Conservation (phyloP, 805 yeast species). For the Schwanniomyces occidentalis region DNA sequence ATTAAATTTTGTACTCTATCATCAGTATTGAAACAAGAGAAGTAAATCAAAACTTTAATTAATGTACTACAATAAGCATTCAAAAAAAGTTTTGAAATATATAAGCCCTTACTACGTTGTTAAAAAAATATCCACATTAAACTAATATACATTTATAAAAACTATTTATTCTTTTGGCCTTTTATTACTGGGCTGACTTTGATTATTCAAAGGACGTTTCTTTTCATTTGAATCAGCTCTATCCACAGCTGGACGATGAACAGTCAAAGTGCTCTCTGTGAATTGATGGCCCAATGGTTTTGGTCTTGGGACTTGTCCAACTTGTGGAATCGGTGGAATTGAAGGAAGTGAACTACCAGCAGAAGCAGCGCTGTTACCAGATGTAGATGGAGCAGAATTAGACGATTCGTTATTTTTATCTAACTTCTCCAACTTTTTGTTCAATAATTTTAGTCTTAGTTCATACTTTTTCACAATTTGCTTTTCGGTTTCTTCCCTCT, state of each 20-base stretch:
- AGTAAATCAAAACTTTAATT: too few relatives aligned
- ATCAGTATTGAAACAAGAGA: too few relatives aligned
- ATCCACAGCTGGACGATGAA: slow-evolving; percentile 27
- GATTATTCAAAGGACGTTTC: slow-evolving; percentile 17
- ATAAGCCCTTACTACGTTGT: too few relatives aligned
- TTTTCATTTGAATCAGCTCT: slow-evolving; percentile 13
- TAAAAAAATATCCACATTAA: too few relatives aligned
- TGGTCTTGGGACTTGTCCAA: slow-evolving; percentile 1
- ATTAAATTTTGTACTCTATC: too few relatives aligned
- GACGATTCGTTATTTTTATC: slow-evolving; percentile 26
- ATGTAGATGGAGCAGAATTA: slow-evolving; percentile 5
- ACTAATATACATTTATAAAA: not conserved
- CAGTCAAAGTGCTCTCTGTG: slow-evolving; percentile 32
- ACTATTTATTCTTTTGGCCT: slow-evolving; percentile 16
- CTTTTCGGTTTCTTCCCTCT: slow-evolving; percentile 43
- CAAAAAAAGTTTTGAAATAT: too few relatives aligned
- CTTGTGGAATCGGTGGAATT: slow-evolving; percentile 4
- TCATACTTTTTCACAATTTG: slow-evolving; percentile 59
- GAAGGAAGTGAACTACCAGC: slow-evolving; percentile 2
- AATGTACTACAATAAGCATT: too few relatives aligned
- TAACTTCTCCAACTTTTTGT: slow-evolving; percentile 52
- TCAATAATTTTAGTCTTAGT: slow-evolving; percentile 56
- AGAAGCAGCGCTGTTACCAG: not conserved
- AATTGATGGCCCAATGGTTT: slow-evolving; percentile 20
- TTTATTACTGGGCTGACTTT: slow-evolving; percentile 13